These are phyloP conservation scores for Ophiostoma australiae DNA, from an alignment of 2,329 filamentous ascomycete genomes.

Conservation along the genomic window DNA sequence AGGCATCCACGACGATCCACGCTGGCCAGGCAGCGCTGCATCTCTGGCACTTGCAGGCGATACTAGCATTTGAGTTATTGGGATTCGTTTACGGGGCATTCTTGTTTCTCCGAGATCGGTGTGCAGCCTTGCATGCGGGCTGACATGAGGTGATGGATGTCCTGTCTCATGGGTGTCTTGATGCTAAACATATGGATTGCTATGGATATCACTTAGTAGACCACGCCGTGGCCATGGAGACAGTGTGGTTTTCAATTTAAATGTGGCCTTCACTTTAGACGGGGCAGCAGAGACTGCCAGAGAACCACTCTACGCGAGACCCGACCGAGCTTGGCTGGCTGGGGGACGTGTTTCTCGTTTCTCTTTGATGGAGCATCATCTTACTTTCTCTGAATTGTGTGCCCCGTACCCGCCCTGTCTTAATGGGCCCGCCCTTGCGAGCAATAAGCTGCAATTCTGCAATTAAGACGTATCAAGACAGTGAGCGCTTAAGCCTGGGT, in stretches of 20 bases:
- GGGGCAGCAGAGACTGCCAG: not conserved
- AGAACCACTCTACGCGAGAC: conserved; percentile 18
- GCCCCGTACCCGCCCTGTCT: not conserved
- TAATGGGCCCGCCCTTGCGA: not conserved
- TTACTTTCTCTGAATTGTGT: not conserved
- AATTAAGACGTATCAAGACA: not conserved
- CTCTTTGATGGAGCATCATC: conserved; percentile 9
- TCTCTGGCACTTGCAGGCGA: not conserved
- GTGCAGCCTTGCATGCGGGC: not conserved
- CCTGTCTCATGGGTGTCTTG: not conserved
- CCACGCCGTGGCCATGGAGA: conserved; percentile 7
- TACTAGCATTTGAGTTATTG: not conserved
- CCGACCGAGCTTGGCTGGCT: conserved; percentile 13
- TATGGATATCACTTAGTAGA: not conserved
- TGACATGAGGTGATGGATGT: not conserved
- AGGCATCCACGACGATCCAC: conserved; percentile 4
- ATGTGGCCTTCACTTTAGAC: not conserved
- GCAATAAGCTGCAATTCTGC: not conserved
- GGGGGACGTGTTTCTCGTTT: not conserved
- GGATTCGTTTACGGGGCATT: not conserved
- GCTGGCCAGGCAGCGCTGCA: conserved; percentile 10
- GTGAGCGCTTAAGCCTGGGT: not conserved
- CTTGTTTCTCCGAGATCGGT: conserved; percentile 11
- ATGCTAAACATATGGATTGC: not conserved
- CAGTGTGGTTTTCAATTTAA: conserved; percentile 2